phyloP scores from a whole-genome alignment of 805 yeast species.

The Wickerhamiella nectarea region DNA sequence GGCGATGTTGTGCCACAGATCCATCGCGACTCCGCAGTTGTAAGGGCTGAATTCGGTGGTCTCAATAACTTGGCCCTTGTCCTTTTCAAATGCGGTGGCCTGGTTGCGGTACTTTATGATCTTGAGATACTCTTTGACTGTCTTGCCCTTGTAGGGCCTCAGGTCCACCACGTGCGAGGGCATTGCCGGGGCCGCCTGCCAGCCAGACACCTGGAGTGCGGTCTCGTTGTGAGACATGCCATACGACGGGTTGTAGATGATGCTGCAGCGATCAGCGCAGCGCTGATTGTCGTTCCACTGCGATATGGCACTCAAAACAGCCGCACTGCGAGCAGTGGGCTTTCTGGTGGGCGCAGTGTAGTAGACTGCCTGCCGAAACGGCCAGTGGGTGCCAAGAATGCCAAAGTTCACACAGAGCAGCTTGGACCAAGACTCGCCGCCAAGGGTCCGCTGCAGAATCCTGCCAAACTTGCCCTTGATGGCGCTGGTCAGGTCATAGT shows the following conservation, averaged over 20 bases:
- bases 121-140: conserved; percentile 29
- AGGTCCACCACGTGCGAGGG: conserved; percentile 32
- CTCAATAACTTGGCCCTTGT: conserved; percentile 28
- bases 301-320: conserved; percentile 28
- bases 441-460: conserved; percentile 22
- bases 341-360: conserved; percentile 29
- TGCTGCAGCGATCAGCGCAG: conserved; percentile 23
- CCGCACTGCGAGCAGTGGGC: conserved; percentile 33
- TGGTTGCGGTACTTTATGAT: conserved; percentile 32
- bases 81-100: conserved; percentile 26
- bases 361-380: conserved; percentile 31
- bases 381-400: conserved; percentile 35
- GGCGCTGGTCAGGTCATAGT: conserved; percentile 30
- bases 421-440: conserved; percentile 24
- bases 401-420: conserved; percentile 30
- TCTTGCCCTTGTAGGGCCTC: conserved; percentile 26
- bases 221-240: conserved; percentile 19
- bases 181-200: conserved; percentile 28
- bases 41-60: conserved; percentile 25
- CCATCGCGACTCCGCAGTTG: conserved; percentile 26
- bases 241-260: conserved; percentile 31
- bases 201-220: conserved; percentile 28
- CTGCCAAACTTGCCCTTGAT: conserved; percentile 24
- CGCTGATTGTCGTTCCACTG: conserved; percentile 27
- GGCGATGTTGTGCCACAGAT: conserved; percentile 31